Evolutionary conservation across 116 monocot species (phyloP).

Genomic region (Iris pallida): DNA sequence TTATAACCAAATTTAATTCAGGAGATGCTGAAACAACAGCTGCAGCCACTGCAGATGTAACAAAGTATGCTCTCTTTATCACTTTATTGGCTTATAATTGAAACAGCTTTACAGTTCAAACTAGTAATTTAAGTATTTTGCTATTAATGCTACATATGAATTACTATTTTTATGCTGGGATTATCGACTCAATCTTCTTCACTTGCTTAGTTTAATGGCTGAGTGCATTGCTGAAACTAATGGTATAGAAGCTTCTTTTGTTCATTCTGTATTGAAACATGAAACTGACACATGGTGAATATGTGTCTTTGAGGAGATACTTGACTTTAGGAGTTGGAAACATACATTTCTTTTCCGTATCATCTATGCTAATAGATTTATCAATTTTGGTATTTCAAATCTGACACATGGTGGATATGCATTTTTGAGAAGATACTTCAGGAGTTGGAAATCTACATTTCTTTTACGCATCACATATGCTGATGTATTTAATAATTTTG

Average conservation of each 20-base stretch:
- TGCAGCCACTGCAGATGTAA: conserved; percentile 56
- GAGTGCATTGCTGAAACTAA: background rate
- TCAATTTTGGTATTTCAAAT: too few relatives aligned
- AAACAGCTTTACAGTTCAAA: too few relatives aligned
- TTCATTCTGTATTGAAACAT: background rate
- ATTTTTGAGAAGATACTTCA: too few relatives aligned
- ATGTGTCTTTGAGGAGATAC: background rate
- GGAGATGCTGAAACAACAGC: conserved; percentile 39
- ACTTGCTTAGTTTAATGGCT: background rate
- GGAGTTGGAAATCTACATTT: too few relatives aligned
- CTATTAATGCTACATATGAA: conserved; percentile 1
- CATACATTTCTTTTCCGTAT: background rate
- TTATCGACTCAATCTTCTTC: background rate
- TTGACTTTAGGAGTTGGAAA: background rate
- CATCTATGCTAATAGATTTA: too few relatives aligned
- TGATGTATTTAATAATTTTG: too few relatives aligned
- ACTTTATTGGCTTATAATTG: conserved; percentile 1
- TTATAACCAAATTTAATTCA: conserved; percentile 13
- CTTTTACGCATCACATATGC: too few relatives aligned
- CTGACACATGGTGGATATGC: too few relatives aligned
- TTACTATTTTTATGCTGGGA: background rate
- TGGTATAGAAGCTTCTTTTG: background rate
- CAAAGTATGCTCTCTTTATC: conserved; percentile 53
- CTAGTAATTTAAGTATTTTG: background rate
- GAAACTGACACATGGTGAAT: background rate